Evolutionary conservation across 352 stramenopile genomes (phyloP).

Genomic region (Pythium volutum): DNA sequence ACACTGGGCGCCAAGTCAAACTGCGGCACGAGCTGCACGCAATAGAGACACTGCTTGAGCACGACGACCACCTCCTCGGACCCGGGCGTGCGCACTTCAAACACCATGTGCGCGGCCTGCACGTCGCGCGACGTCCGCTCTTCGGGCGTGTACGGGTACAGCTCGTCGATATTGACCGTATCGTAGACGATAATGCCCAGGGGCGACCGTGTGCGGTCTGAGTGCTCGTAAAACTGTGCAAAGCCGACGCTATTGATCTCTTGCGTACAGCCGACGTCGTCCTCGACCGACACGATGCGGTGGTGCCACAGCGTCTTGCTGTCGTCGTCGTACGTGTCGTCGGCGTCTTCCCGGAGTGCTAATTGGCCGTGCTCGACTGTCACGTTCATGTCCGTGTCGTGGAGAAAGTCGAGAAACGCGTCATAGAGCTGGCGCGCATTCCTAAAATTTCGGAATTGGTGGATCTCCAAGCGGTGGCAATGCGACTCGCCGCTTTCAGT

Average conservation of each 20-base stretch:
- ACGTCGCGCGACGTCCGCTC: constrained; percentile 38
- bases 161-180: constrained; percentile 43
- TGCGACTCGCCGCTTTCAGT: constrained; percentile 6
- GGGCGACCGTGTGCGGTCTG: not conserved
- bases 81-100: constrained; percentile 3
- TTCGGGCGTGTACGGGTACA: constrained; percentile 42
- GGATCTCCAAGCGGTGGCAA: constrained; percentile 30
- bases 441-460: constrained; percentile 32
- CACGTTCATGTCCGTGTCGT: constrained; percentile 43
- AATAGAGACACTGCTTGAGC: constrained; percentile 19
- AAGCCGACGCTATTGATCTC: constrained; percentile 41
- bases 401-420: constrained; percentile 27
- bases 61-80: constrained; percentile 17
- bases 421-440: constrained; percentile 36
- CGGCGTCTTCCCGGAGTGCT: constrained; percentile 37
- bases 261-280: constrained; percentile 23
- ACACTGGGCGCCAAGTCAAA: constrained; percentile 1
- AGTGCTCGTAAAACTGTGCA: constrained; percentile 4
- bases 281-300: constrained; percentile 29
- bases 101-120: constrained; percentile 20
- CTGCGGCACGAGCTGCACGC: constrained; percentile 11
- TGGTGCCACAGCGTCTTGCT: constrained; percentile 26
- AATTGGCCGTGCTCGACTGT: constrained; percentile 35
- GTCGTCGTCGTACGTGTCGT: constrained; percentile 11
- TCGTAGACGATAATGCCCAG: constrained; percentile 38